Evolutionary conservation across 2,329 filamentous ascomycete species (phyloP), one percentile per base, ranked within the genome.

Genomic region (Leptographium radiaticola): DNA sequence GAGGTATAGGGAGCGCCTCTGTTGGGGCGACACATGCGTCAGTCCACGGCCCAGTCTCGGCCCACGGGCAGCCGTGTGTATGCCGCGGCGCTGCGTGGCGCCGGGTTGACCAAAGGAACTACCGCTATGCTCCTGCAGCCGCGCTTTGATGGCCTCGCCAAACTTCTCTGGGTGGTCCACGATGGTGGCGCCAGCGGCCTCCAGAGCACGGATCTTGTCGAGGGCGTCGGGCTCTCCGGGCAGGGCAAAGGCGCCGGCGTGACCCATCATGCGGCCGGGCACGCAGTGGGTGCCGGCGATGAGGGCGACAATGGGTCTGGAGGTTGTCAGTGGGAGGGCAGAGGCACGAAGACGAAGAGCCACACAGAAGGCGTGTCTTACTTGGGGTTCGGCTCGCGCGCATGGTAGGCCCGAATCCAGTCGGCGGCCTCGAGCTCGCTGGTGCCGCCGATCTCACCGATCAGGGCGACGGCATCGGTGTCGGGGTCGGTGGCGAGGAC

Each of bases 81-180:
- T 65, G 0, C 67, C 65, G 62, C 82, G 71, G n/a, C 66, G 73
- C 62, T 77, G 57, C 25, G 49, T 34, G 16, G 42, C 34, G 43
- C 38, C 30, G 9, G 38, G 38, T 15, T 56, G 51, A 36, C 40
- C 31, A 56, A 71, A 56, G 43, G 55, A 57, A 64, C 44, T 42
- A 43, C 52, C 42, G 56, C 33, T 46, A 25, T 5, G 25, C 49
- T 30, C 56, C 16, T 65, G 67, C 5, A 89, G 68, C 15, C 86
- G 69, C 4, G 70, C 68, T 64, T 81, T 85, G 73, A 90, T 80
- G 0, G 79, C 78, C 20, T 75, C 70, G 0, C 87, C 87, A 57
- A 91, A 86, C 57, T 86, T 82, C 49, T 86, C 83, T 0, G 87
- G 87, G 62, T 90, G 86, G 56, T 86, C 80, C 4, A 89, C 81